Evolutionary conservation across 352 stramenopile genomes (phyloP), one percentile per base, ranked within the genome.

Genomic region (Phytopythium boreale): DNA sequence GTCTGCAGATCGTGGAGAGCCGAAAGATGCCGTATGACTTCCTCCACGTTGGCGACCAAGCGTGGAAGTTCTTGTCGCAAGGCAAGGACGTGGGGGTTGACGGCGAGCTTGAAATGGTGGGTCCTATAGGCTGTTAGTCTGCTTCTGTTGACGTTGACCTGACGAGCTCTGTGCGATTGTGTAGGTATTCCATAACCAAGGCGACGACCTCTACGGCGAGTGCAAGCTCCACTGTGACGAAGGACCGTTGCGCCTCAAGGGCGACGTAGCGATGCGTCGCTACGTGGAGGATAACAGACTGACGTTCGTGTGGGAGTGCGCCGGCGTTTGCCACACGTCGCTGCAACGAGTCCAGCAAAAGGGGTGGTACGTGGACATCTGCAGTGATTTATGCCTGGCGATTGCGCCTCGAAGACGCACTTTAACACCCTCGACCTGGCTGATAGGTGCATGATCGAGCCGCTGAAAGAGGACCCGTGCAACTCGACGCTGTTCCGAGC

Each of bases 251-350:
- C 71, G 76, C 61, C 59, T 78, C 9, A 65, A 75, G 8, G 71
- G 67, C n/a, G 71, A 87, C 50, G 68, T 85, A 12, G 78, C 76
- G 1, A 66, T 87, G 56, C 74, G 74, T 14, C 63, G 74, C 12
- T 87, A 76, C 49, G 56, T 74, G 14, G 78, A 87, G 44, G 62
- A 70, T 24, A 64, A 81, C 24, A 71, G 79, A 19, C 61, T 85
- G 27, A 82, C 76, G 22, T 82, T 77, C 50, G 68, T 82, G 17
- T 87, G 78, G 78, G 76, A 85, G 59, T 87, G 71, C 51, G 57
- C 75, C 9, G 78, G 70, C 11, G 31, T 67, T 9, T 75, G 58
- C 31, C 65, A 71, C 37, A 66, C 69, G 34, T 68, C 69, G 0
- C 36, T 58, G 0, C 72, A 80, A n/a, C 71, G 68, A 14, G 44